Base-by-base conservation (phyloP, 1,284 basidiomycete genomes). In the Rhodotorula sp. region DNA sequence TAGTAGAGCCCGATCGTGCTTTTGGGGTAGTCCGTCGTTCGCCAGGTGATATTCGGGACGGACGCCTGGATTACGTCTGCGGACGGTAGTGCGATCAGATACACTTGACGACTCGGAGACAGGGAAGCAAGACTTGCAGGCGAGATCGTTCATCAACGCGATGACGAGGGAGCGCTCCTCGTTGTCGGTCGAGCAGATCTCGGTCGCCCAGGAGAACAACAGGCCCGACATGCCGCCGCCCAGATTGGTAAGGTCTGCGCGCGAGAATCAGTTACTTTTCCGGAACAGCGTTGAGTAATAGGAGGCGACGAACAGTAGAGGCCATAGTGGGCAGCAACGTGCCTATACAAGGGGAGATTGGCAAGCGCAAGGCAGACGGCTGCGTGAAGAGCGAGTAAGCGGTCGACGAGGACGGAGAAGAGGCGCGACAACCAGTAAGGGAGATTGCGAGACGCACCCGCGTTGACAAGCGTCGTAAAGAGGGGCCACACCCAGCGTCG, bases 1-100 rank as follows among this genome's bases (percentile, higher is more conserved):
- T 76, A 80, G 6, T 70, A 74, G 72, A 75, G 76, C 0, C 80
- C 80, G 59, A 78, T 79, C 4, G 64, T 67, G 2, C 79, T 78
- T 22, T 69, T 64, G 0, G 80, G 80, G 73, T 80, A 81, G 25
- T 79, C 76, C n/a, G 66, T 73, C 25, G 79, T 80, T 64, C 80
- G 79, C 80, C 80, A 81, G 8, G 79, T 78, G 46, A 81, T 80
- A 67, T 79, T 79, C 2, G 80, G 80, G 44, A 46, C 61, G 48
- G 63, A 2, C 57, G 60, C 59, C 39, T 39, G 39, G 15, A 39
- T 15, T 15, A 39, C 39, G 39, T 39, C 39, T 39, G 39, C 39
- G 39, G 17, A 41, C n/a, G n/a, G n/a, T n/a, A n/a, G n/a, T n/a
- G n/a, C n/a, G n/a, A n/a, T 48, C 32, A n/a, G 53, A 44, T 44